Conservation (phyloP, 495 filamentous ascomycete species). For the Penicillium fimorum region DNA sequence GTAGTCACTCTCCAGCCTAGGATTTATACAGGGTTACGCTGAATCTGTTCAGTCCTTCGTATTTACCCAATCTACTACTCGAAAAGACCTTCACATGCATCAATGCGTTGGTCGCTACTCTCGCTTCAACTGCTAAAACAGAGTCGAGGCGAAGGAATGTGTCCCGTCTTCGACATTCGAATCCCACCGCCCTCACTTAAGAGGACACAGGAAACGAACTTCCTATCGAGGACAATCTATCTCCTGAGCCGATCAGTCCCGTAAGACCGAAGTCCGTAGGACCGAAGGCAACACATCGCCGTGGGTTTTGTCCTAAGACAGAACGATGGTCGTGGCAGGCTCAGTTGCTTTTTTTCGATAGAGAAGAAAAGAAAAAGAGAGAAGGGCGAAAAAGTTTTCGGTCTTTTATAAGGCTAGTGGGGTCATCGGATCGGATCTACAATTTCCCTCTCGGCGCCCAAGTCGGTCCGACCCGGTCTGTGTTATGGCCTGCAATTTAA, state of each 20-base stretch:
- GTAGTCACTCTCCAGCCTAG: background rate
- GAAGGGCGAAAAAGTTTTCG: constrained; percentile 20
- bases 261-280: constrained; percentile 44
- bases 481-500: background rate
- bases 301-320: constrained; percentile 42
- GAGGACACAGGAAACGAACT: constrained; percentile 61
- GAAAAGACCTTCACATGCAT: background rate
- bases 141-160: constrained; percentile 38
- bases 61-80: background rate
- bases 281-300: constrained; percentile 63
- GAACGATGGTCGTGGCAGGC: constrained; percentile 64
- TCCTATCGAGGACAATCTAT: constrained; percentile 62
- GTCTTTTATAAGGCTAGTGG: constrained; percentile 28
- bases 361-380: constrained; percentile 44
- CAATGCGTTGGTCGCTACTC: background rate
- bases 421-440: constrained; percentile 32
- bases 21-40: background rate
- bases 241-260: constrained; percentile 57
- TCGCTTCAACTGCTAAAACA: background rate
- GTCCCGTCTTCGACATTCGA: constrained; percentile 67
- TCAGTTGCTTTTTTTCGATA: constrained; percentile 59
- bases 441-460: constrained; percentile 17
- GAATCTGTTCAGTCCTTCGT: background rate
- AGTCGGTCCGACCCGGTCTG: background rate
- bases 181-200: constrained; percentile 64